A percentile compares a stretch with the other conserved stretches of the same genome.
Evolutionary conservation across 2,329 filamentous ascomycete species (phyloP).

Genomic region (Sphaerulina vaccinii): DNA sequence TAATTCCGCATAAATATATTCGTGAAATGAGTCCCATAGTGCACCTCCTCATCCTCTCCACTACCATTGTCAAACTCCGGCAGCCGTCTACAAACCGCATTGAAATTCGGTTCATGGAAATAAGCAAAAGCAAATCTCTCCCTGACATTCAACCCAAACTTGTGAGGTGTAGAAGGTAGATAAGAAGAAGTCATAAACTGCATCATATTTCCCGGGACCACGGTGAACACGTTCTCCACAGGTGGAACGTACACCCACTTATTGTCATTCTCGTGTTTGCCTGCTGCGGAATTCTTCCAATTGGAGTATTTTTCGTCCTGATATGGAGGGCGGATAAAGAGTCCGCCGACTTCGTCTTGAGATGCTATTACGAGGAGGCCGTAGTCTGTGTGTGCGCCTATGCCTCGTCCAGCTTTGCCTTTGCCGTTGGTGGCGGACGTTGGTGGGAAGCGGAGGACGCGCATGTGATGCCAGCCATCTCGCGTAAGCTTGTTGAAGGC

Average conservation of each 20-base stretch:
- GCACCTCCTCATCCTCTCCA: slow-evolving; percentile 5
- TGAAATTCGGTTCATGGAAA: slow-evolving; percentile 18
- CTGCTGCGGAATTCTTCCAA: slow-evolving; percentile 14
- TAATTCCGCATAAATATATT: slow-evolving; percentile 19
- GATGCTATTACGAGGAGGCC: slow-evolving; percentile 17
- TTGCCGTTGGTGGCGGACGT: slow-evolving; percentile 11
- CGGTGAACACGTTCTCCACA: slow-evolving; percentile 14
- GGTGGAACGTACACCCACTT: slow-evolving; percentile 14
- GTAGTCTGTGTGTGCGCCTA: slow-evolving; percentile 18
- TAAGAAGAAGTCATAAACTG: slow-evolving; percentile 19
- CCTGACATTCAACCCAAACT: slow-evolving; percentile 14
- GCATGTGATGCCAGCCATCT: slow-evolving; percentile 19
- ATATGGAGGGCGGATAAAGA: slow-evolving; percentile 13
- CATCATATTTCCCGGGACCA: slow-evolving; percentile 17
- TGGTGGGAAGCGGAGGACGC: slow-evolving; percentile 13
- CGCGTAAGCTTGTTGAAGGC: slow-evolving; percentile 7
- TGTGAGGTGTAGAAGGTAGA: slow-evolving; percentile 15
- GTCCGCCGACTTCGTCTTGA: slow-evolving; percentile 18
- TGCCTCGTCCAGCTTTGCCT: slow-evolving; percentile 17
- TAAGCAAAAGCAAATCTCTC: slow-evolving; percentile 14
- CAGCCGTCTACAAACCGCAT: slow-evolving; percentile 13
- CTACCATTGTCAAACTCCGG: slow-evolving; percentile 3
- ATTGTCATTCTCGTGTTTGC: slow-evolving; percentile 10
- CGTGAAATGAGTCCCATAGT: slow-evolving; percentile 17
- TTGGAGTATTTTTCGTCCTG: slow-evolving; percentile 13